These are phyloP conservation scores for Nymphaea colorata DNA, from an alignment of 164 flowering plant genomes.

Conservation along the genomic window DNA sequence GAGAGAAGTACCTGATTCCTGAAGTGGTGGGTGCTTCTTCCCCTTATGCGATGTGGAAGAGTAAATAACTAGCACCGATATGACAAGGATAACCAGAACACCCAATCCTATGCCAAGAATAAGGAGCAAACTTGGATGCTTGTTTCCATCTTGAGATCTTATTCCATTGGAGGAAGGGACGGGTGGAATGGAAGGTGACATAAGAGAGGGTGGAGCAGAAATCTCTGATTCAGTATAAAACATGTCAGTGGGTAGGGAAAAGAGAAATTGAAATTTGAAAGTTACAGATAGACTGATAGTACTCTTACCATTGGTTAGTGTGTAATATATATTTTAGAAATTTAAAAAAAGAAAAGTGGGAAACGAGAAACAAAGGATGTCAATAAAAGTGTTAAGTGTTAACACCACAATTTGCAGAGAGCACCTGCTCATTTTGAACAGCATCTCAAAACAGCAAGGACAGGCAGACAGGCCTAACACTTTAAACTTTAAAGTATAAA, in stretches of 20 bases:
- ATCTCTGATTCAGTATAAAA: slow-evolving; percentile 1
- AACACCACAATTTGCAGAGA: too few species aligned
- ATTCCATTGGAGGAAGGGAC: slow-evolving; percentile 22
- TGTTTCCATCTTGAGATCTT: slow-evolving; percentile 18
- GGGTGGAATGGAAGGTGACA: slow-evolving; percentile 36
- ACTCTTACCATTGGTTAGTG: background rate
- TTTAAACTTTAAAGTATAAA: too few species aligned
- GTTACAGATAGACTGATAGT: too few species aligned
- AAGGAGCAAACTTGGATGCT: slow-evolving; percentile 36
- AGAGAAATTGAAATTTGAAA: background rate
- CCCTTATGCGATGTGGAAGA: slow-evolving; percentile 23
- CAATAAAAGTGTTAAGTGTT: background rate
- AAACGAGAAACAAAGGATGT: background rate
- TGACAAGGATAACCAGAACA: slow-evolving; percentile 30
- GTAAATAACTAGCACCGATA: slow-evolving; percentile 36
- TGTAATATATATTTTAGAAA: background rate
- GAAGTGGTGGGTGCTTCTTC: slow-evolving; percentile 27
- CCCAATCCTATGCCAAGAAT: slow-evolving; percentile 51
- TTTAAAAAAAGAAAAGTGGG: background rate
- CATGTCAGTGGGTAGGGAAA: background rate
- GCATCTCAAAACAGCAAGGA: too few species aligned
- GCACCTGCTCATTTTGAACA: too few species aligned
- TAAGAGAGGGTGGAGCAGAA: slow-evolving; percentile 49
- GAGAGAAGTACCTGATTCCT: slow-evolving; percentile 44
- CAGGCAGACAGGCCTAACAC: too few species aligned